Evolutionary conservation across 2,329 filamentous ascomycete genomes (phyloP).

Genomic region (Penicillium hordei): DNA sequence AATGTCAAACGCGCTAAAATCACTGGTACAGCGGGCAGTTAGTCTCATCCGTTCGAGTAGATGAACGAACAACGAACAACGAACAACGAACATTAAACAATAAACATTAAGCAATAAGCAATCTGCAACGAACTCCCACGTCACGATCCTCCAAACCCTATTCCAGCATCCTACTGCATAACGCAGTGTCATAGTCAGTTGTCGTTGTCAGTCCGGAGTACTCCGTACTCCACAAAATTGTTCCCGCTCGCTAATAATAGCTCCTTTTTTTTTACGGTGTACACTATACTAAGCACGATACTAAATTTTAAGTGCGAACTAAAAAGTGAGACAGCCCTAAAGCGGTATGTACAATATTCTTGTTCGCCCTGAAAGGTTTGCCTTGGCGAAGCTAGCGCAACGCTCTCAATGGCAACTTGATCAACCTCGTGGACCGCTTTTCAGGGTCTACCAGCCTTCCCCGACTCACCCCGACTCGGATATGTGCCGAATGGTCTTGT

Average conservation of each 20-base stretch:
- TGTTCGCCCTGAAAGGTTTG: not conserved
- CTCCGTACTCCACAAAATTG: not conserved
- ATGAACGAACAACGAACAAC: too few relatives aligned
- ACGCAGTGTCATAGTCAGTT: not conserved
- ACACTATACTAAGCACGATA: not conserved
- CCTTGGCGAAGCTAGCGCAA: not conserved
- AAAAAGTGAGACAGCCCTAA: constrained; percentile 6
- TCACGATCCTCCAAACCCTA: not conserved
- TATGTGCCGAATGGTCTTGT: not conserved
- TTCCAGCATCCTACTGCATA: not conserved
- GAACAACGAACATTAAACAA: not conserved
- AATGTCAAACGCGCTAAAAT: not conserved
- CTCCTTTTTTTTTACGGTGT: not conserved
- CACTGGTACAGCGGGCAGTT: too few relatives aligned
- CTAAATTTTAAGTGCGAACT: not conserved
- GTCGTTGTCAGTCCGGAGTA: not conserved
- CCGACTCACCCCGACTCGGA: not conserved
- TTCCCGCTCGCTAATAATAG: constrained; percentile 11
- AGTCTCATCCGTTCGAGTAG: not conserved
- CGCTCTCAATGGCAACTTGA: not conserved
- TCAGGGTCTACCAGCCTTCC: not conserved
- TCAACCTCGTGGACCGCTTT: not conserved
- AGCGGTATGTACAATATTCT: not conserved
- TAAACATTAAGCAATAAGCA: not conserved
- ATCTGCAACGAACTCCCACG: not conserved